A percentile compares a stretch with the other conserved stretches of the same genome.
Evolutionary conservation across 2,329 filamentous ascomycete species (phyloP).

Genomic region (Dactylellina cionopaga): DNA sequence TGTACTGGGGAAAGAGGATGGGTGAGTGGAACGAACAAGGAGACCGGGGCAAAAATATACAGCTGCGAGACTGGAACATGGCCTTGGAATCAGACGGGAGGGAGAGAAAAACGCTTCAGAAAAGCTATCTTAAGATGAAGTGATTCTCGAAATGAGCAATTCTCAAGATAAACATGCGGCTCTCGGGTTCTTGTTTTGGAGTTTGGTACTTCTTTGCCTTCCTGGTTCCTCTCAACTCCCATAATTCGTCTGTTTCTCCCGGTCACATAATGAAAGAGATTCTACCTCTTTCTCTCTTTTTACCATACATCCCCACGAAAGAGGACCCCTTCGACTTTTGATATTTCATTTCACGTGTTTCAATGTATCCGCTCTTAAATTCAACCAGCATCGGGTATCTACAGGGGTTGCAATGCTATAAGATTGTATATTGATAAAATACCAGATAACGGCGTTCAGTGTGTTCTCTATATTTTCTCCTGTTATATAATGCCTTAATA

Average conservation of each 20-base stretch:
- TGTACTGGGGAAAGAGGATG: constrained; percentile 55
- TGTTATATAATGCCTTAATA: constrained; percentile 17
- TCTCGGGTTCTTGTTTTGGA: no score
- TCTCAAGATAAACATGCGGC: no score
- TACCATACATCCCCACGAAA: no score
- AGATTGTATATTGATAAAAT: constrained; percentile 51
- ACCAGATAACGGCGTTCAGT: constrained; percentile 47
- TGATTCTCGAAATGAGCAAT: no score
- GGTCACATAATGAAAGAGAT: no score
- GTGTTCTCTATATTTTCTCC: constrained; percentile 4
- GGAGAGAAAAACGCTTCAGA: constrained; percentile 54
- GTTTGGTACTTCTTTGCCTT: no score
- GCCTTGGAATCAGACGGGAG: constrained; percentile 56
- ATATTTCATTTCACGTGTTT: no score
- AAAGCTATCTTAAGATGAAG: constrained; percentile 57
- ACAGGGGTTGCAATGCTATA: constrained; percentile 4
- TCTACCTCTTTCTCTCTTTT: neutral
- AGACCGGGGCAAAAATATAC: constrained; percentile 55
- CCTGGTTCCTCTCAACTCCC: no score
- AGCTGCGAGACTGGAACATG: constrained; percentile 56
- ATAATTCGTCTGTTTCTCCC: no score
- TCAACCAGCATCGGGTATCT: constrained; percentile 1
- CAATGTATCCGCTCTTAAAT: no score
- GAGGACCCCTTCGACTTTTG: no score
- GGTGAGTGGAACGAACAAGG: constrained; percentile 57